phyloP scores from a whole-genome alignment of 169 alveolate genomes.

The Haemoproteus tartakovskyi region DNA sequence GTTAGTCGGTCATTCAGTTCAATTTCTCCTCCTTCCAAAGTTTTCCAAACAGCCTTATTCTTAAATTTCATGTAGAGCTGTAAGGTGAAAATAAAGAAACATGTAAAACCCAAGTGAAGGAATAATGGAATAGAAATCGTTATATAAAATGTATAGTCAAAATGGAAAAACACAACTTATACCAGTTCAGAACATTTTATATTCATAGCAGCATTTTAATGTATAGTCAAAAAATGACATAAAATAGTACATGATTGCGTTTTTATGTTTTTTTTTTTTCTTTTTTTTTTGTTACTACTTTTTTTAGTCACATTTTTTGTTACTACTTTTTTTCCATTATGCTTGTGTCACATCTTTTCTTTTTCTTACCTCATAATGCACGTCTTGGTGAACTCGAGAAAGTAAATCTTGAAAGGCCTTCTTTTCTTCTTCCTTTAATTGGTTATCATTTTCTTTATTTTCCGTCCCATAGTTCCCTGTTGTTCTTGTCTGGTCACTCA shows the following conservation, averaged over 20 bases:
- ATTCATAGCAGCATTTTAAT: too few species aligned
- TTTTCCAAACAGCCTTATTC: constrained; percentile 77
- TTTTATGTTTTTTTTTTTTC: too few species aligned
- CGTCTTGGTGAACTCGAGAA: constrained; percentile 35
- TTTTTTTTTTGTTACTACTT: too few species aligned
- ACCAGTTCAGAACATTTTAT: too few species aligned
- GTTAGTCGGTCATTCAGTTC: constrained; percentile 79
- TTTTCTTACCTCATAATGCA: constrained; percentile 49
- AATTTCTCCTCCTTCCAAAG: constrained; percentile 78
- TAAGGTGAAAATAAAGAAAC: neutral
- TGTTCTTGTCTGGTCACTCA: neutral
- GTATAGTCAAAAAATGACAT: too few species aligned
- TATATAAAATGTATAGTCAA: constrained; percentile 24
- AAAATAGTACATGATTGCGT: too few species aligned
- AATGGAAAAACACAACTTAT: neutral
- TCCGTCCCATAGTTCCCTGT: neutral
- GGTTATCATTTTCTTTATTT: constrained; percentile 4
- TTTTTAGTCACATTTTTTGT: too few species aligned
- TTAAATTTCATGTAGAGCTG: constrained; percentile 75
- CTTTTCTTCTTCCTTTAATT: constrained; percentile 43
- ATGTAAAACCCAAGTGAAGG: too few species aligned
- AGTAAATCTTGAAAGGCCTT: constrained; percentile 48
- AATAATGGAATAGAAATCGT: constrained; percentile 20
- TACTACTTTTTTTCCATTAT: neutral
- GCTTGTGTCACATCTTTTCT: constrained; percentile 2